Evolutionary conservation across 2,329 filamentous ascomycete genomes (phyloP), one percentile per base, ranked within the genome.

Genomic region (Sporothrix globosa): DNA sequence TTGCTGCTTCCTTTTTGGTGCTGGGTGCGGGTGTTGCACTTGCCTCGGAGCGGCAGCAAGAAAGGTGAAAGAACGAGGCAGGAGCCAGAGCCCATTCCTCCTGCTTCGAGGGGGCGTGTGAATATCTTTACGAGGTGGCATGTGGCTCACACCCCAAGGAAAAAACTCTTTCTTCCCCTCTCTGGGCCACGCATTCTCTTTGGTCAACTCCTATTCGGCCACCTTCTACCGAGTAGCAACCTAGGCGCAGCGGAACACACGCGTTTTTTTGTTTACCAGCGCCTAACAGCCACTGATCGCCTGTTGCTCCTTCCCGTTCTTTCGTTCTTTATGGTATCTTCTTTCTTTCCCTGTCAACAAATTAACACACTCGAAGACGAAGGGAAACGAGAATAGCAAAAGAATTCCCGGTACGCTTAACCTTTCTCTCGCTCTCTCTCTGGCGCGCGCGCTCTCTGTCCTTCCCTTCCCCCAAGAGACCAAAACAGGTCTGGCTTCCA

Each of bases 401-500:
- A 34, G 44, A 58, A 52, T 60, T 24, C n/a, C 27, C 21, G 63
- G 69, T 69, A 63, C 24, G 41, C 14, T 44, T 4, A 13, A 2
- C 17, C 24, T 63, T 10, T 13, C 14, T 9, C 19, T 19, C 48
- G n/a, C 9, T 27, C 19, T 44, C 9, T 24, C 24, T 61, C n/a
- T 46, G 10, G 34, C 3, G 3, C 34, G 34, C 34, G 34, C 34
- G 34, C 6, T 30, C 21, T 61, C 39, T 46, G 34, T 46, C n/a
- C 58, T 24, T 50, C 10, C 30, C 50, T 34, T 50, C 39, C 30
- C 39, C n/a, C n/a, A 24, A 61, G 46, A 21, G 50, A 48, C 68
- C 69, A 68, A 66, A 72, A 53, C 68, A 39, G 70, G 68, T 48
- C 72, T 73, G 72, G 72, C 70, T 34, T 50, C 10, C 4, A 9